Percentiles rank a stretch among this genome's conserved stretches.
Conservation (phyloP, 2,329 filamentous ascomycete species). For the Albophoma yamanashiensis region DNA sequence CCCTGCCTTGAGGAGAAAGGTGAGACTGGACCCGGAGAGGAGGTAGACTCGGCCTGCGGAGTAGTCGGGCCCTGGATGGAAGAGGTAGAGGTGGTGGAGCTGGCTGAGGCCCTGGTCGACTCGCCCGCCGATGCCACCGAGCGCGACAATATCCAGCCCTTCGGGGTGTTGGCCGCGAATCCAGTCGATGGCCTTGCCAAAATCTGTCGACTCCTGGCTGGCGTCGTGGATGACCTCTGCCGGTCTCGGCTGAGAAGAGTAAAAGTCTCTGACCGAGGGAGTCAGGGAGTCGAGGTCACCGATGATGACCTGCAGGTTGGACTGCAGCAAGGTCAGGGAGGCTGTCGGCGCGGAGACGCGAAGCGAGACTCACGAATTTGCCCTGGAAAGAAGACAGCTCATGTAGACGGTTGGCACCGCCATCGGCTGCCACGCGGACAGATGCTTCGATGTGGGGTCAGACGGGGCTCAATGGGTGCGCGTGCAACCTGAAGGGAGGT, state of each 20-base stretch:
- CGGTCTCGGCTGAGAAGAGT: constrained; percentile 38
- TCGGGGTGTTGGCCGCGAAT: constrained; percentile 29
- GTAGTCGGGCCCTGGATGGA: constrained; percentile 40
- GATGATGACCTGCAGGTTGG: constrained; percentile 62
- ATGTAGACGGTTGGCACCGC: constrained; percentile 71
- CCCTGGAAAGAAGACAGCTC: constrained; percentile 30
- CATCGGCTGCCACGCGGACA: constrained; percentile 74
- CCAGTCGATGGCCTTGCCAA: constrained; percentile 67
- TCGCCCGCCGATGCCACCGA: constrained; percentile 80
- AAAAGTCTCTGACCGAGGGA: constrained; percentile 53
- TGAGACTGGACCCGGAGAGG: constrained; percentile 69
- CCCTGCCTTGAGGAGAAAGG: constrained; percentile 66
- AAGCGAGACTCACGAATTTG: constrained; percentile 27
- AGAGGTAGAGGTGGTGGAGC: constrained; percentile 70
- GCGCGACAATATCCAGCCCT: constrained; percentile 56
- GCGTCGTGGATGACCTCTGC: constrained; percentile 56
- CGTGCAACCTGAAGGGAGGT: not conserved
- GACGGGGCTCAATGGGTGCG: not conserved
- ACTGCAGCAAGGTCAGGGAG: constrained; percentile 18
- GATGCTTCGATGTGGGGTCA: constrained; percentile 33
- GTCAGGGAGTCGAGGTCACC: constrained; percentile 84
- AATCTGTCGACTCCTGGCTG: constrained; percentile 88
- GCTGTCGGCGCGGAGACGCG: not conserved
- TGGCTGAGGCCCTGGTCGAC: constrained; percentile 89
- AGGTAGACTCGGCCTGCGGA: constrained; percentile 57